Conservation (phyloP, 306 rosid genomes). For the Cicer pinnatifidum region DNA sequence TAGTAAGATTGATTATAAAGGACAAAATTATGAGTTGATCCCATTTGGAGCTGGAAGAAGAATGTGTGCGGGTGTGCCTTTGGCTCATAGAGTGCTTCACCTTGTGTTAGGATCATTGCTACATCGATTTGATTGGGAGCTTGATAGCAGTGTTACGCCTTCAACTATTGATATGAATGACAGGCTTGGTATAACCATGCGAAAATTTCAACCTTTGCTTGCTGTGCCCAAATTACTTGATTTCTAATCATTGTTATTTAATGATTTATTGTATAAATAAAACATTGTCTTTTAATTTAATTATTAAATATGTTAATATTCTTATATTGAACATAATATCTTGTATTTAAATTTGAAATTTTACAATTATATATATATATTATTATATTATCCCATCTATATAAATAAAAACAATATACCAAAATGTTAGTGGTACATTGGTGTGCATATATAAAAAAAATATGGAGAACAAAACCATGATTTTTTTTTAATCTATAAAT, state of each 20-base stretch:
- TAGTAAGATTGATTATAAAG: constrained; percentile 46
- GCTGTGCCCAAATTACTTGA: constrained; percentile 46
- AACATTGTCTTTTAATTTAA: neutral
- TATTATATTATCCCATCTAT: too few species aligned
- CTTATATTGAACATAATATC: too few species aligned
- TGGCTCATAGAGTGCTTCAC: constrained; percentile 57
- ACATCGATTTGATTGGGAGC: constrained; percentile 68
- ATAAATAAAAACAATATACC: too few species aligned
- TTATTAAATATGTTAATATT: too few species aligned
- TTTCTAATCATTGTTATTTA: neutral
- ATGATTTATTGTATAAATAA: neutral
- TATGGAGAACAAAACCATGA: too few species aligned
- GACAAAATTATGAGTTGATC: constrained; percentile 54
- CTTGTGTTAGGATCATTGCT: constrained; percentile 53
- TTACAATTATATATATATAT: too few species aligned
- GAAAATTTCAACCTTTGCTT: constrained; percentile 55
- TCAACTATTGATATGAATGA: constrained; percentile 57
- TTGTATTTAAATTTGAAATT: too few species aligned
- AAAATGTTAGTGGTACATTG: too few species aligned
- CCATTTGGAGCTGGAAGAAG: constrained; percentile 63
- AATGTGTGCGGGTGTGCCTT: constrained; percentile 63
- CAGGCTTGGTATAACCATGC: constrained; percentile 48
- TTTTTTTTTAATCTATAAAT: too few species aligned
- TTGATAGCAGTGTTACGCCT: constrained; percentile 41
- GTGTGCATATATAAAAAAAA: too few species aligned